Evolutionary conservation across 1,284 basidiomycete genomes (phyloP).

Genomic region (Rhodotorula sp.): DNA sequence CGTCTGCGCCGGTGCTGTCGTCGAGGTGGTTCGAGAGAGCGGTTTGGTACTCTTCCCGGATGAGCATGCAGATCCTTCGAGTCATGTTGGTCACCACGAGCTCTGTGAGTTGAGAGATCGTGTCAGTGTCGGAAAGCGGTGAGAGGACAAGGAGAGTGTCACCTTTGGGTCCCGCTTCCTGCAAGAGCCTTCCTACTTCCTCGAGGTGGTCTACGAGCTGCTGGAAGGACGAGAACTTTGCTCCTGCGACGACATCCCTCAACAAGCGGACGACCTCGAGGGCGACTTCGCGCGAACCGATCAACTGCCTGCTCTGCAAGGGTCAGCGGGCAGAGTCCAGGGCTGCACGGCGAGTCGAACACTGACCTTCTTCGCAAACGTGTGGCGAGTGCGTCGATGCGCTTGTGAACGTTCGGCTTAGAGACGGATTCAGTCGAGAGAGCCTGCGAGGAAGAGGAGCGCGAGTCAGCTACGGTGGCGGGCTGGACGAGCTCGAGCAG

Average conservation of each 20-base stretch:
- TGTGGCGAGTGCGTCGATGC: slow-evolving; percentile 30
- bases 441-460: neutral
- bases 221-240: slow-evolving; percentile 80
- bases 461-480: neutral
- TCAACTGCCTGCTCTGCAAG: slow-evolving; percentile 65
- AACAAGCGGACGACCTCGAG: slow-evolving; percentile 84
- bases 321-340: too few relatives aligned
- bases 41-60: slow-evolving; percentile 82
- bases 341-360: too few relatives aligned
- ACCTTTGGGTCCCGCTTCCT: slow-evolving; percentile 93
- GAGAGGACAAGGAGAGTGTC: too few relatives aligned
- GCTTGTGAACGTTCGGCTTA: slow-evolving; percentile 26
- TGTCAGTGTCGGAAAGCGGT: neutral
- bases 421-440: slow-evolving; percentile 10
- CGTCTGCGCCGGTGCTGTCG: slow-evolving; percentile 7
- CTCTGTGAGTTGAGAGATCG: slow-evolving; percentile 57
- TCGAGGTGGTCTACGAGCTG: slow-evolving; percentile 80
- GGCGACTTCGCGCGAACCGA: slow-evolving; percentile 82
- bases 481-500: too few relatives aligned
- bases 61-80: slow-evolving; percentile 82
- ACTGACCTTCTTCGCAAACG: slow-evolving; percentile 31
- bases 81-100: slow-evolving; percentile 92
- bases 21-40: slow-evolving; percentile 41
- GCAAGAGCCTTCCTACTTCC: slow-evolving; percentile 71
- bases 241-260: slow-evolving; percentile 81